Evolutionary conservation across 2,329 filamentous ascomycete genomes (phyloP), one percentile per base, ranked within the genome.

Genomic region (Mycocentrospora acerina): DNA sequence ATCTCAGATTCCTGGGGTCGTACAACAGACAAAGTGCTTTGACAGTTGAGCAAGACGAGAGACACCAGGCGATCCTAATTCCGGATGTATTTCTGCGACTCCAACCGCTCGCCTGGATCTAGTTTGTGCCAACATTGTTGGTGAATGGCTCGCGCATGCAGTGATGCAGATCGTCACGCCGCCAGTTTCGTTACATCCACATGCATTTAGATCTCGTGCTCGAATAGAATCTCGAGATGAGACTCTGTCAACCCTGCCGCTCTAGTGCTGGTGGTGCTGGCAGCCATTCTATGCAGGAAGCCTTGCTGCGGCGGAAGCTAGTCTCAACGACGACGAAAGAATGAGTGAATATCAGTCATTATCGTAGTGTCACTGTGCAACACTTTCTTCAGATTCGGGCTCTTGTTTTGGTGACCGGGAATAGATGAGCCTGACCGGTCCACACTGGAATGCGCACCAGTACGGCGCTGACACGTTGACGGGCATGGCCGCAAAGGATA

Each of bases 11-110:
- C 29, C 29, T 40, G 22, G 30, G 29, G 51, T 61, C 39, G 36
- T 51, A 62, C 57, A 31, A 39, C 59, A 59, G 47, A 32, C 35
- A 27, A n/a, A n/a, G n/a, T n/a, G n/a, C n/a, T 39, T 46, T 40
- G 35, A 40, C 22, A 29, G 37, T 42, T 28, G 37, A 18, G 34
- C 44, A 40, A 37, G 30, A n/a, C 25, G 32, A 27, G 29, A 19
- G 24, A 27, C 28, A 39, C 43, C 33, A 28, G 39, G n/a, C 35
- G 35, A 43, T 46, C 28, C 35, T 31, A 37, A 37, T 44, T 29
- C 35, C 40, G 38, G 24, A 27, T 29, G 34, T 39, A 29, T 33
- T 34, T 18, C 42, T 35, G 16, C 38, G n/a, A n/a, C n/a, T 35
- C 42, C 37, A 44, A 37, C 44, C 49, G 42, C 35, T 36, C 13